A percentile compares a stretch with the other conserved stretches of the same genome.
These are phyloP conservation scores for Madurella mycetomatis DNA, from an alignment of 2,329 filamentous ascomycete species.

Conservation along the genomic window DNA sequence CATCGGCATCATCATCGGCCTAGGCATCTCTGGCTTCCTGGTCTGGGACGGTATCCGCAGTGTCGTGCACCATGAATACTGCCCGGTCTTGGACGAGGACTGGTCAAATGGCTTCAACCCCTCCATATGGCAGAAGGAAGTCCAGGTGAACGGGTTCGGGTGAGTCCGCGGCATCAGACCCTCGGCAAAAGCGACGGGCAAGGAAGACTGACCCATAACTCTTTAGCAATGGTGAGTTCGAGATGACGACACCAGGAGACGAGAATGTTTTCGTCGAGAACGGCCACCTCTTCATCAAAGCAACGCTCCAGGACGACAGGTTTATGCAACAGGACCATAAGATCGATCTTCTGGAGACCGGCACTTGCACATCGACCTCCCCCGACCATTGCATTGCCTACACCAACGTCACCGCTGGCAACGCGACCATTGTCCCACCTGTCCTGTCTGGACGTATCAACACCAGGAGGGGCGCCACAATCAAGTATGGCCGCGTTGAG, in stretches of 20 bases:
- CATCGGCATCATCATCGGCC: slow-evolving; percentile 64
- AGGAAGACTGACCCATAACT: slow-evolving; percentile 2
- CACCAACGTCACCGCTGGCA: slow-evolving; percentile 67
- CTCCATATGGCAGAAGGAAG: slow-evolving; percentile 68
- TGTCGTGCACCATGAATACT: slow-evolving; percentile 72
- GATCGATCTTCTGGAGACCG: slow-evolving; percentile 63
- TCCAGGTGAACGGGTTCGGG: slow-evolving; percentile 72
- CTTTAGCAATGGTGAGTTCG: slow-evolving; percentile 74
- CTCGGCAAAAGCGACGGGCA: background rate
- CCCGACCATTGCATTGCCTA: slow-evolving; percentile 60
- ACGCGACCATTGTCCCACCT: slow-evolving; percentile 71
- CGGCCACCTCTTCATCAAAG: slow-evolving; percentile 68
- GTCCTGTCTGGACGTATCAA: slow-evolving; percentile 74
- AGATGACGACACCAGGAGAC: slow-evolving; percentile 65
- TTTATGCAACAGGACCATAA: slow-evolving; percentile 62
- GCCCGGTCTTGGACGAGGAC: slow-evolving; percentile 60
- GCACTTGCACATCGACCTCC: slow-evolving; percentile 61
- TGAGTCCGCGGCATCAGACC: slow-evolving; percentile 39
- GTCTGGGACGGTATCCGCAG: slow-evolving; percentile 70
- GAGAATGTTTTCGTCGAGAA: slow-evolving; percentile 72
- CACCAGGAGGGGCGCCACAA: slow-evolving; percentile 63
- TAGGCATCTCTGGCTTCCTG: slow-evolving; percentile 64
- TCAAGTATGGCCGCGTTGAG: slow-evolving; percentile 79
- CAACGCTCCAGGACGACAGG: slow-evolving; percentile 67
- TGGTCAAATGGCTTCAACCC: slow-evolving; percentile 57